Evolutionary conservation across 495 filamentous ascomycete species (phyloP).

Genomic region (Schizothecium vesticola): DNA sequence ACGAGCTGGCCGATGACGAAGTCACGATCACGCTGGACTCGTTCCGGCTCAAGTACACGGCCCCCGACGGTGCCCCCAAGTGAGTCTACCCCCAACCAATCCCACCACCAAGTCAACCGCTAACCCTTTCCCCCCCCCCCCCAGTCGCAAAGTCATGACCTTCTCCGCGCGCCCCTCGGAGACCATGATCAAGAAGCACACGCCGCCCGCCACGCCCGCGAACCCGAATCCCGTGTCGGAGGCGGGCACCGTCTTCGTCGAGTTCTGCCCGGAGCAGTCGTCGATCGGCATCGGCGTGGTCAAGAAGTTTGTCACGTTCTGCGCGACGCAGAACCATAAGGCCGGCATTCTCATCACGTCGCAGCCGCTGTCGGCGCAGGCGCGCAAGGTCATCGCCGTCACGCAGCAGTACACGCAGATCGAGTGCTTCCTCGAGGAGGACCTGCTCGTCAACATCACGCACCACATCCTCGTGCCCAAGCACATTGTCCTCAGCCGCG

Average conservation of each 20-base stretch:
- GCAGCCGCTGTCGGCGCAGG: conserved; percentile 74
- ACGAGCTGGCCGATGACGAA: conserved; percentile 86
- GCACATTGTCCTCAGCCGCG: conserved; percentile 80
- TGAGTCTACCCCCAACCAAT: conserved; percentile 36
- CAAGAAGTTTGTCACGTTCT: conserved; percentile 77
- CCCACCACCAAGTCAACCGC: neutral
- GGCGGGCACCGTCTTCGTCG: conserved; percentile 86
- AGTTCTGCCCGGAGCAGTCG: conserved; percentile 69
- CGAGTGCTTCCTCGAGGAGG: conserved; percentile 92
- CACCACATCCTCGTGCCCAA: conserved; percentile 95
- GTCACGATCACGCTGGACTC: conserved; percentile 70
- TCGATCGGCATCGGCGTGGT: conserved; percentile 86
- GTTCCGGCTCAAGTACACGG: conserved; percentile 63
- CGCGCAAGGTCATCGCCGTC: conserved; percentile 72
- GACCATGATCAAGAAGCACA: conserved; percentile 79
- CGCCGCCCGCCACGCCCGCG: conserved; percentile 53
- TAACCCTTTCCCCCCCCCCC: neutral
- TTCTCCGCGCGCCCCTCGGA: conserved; percentile 79
- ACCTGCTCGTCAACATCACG: conserved; percentile 96
- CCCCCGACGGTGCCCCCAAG: conserved; percentile 65
- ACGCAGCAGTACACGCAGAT: conserved; percentile 66
- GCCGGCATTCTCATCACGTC: conserved; percentile 84
- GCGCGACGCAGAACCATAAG: conserved; percentile 69
- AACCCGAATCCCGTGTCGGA: conserved; percentile 63
- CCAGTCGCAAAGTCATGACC: conserved; percentile 74